Conservation (phyloP, 2,329 filamentous ascomycete genomes). For the Dendrostoma leiphaemia region DNA sequence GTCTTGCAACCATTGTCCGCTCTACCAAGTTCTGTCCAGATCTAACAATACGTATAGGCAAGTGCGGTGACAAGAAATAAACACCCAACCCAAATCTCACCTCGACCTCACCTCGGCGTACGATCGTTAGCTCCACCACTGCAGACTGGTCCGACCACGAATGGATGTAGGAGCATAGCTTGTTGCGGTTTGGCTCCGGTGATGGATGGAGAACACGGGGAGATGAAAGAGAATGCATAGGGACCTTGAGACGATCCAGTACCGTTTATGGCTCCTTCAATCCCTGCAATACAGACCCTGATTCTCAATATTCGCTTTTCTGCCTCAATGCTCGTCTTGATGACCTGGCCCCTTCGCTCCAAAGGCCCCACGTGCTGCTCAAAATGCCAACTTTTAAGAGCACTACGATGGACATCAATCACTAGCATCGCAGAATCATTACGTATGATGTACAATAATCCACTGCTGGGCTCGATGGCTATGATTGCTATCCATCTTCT, state of each 20-base stretch:
- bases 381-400: no score
- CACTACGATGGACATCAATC: no score
- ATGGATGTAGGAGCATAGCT: neutral
- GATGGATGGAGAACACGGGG: slow-evolving; percentile 24
- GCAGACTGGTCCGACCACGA: neutral
- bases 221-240: slow-evolving; percentile 36
- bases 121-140: neutral
- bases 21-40: no score
- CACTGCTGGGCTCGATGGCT: no score
- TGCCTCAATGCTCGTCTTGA: neutral
- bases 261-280: neutral
- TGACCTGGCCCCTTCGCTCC: no score
- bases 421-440: no score
- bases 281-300: neutral
- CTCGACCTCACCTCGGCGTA: neutral
- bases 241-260: slow-evolving; percentile 21
- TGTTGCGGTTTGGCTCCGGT: neutral
- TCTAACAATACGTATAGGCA: neutral
- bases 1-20: neutral
- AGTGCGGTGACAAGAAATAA: slow-evolving; percentile 8
- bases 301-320: neutral
- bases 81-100: neutral
- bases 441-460: no score
- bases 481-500: no score
- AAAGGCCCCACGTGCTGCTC: no score